phyloP scores from a whole-genome alignment of 129 eudicot genomes.

The Escallonia herrerae region DNA sequence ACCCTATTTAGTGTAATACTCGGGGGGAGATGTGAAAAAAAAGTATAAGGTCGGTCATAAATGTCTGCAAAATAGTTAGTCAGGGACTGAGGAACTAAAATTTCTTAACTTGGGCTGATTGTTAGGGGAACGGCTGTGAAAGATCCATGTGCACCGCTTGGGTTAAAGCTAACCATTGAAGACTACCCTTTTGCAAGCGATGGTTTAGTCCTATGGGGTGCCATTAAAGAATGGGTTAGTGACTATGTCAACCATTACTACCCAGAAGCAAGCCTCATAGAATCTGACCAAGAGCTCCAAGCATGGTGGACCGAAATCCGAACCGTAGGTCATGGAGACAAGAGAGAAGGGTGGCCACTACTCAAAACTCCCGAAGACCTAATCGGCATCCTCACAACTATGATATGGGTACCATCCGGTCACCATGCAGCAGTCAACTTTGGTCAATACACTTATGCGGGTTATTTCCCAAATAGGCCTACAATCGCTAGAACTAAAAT shows the following conservation, averaged over 20 bases:
- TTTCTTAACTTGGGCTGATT: background rate
- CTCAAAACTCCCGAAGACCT: conserved; percentile 20
- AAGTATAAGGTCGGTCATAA: no score
- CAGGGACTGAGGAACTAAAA: no score
- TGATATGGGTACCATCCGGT: conserved; percentile 27
- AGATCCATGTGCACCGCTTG: conserved; percentile 15
- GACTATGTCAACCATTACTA: conserved; percentile 21
- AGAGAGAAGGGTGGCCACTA: conserved; percentile 21
- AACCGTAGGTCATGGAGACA: conserved; percentile 21
- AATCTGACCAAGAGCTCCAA: conserved; percentile 20
- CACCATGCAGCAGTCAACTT: conserved; percentile 29
- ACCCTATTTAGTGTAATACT: no score
- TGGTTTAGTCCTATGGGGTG: conserved; percentile 14
- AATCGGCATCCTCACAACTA: conserved; percentile 10
- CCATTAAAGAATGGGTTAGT: conserved; percentile 15
- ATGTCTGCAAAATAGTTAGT: no score
- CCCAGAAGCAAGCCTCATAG: background rate
- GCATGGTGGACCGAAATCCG: conserved; percentile 30
- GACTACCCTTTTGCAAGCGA: conserved; percentile 26
- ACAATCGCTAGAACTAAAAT: background rate
- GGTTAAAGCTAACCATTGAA: conserved; percentile 14
- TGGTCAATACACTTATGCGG: conserved; percentile 11
- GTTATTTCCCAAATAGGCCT: background rate
- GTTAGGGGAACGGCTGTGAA: conserved; percentile 22
- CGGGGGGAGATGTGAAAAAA: no score